Conservation (phyloP, 2,329 filamentous ascomycete species). For the Cytospora piceae region DNA sequence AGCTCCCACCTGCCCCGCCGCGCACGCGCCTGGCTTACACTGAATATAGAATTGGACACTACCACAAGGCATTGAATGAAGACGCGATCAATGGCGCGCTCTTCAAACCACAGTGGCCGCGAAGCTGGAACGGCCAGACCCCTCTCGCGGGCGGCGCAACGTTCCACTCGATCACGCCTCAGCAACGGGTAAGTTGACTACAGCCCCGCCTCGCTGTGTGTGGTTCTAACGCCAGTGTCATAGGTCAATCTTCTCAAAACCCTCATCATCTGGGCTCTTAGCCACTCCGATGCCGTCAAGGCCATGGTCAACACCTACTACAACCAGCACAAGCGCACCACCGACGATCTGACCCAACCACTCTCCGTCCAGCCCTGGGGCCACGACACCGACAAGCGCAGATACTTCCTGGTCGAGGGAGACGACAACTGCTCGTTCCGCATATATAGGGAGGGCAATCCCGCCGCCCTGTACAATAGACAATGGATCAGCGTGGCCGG, state of each 20-base stretch:
- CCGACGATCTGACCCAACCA: slow-evolving; percentile 79
- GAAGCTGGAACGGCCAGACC: slow-evolving; percentile 79
- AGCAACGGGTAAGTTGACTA: slow-evolving; percentile 69
- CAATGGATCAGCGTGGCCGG: slow-evolving; percentile 95
- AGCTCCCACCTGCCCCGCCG: slow-evolving; percentile 5
- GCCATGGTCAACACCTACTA: slow-evolving; percentile 83
- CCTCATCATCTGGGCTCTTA: slow-evolving; percentile 84
- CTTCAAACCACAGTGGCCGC: slow-evolving; percentile 87
- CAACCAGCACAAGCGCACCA: slow-evolving; percentile 78
- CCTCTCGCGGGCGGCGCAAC: slow-evolving; percentile 79
- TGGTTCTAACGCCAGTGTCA: slow-evolving; percentile 30
- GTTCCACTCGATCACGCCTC: slow-evolving; percentile 81
- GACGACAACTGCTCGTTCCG: slow-evolving; percentile 92
- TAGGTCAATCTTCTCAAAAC: slow-evolving; percentile 84
- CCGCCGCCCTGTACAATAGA: slow-evolving; percentile 66
- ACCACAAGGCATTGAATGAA: slow-evolving; percentile 81
- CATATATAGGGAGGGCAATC: slow-evolving; percentile 91
- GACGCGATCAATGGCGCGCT: slow-evolving; percentile 74
- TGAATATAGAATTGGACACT: slow-evolving; percentile 78
- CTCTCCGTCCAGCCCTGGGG: slow-evolving; percentile 82
- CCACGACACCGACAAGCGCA: slow-evolving; percentile 80
- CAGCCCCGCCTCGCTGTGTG: neutral
- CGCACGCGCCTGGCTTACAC: slow-evolving; percentile 20
- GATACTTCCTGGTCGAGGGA: slow-evolving; percentile 93
- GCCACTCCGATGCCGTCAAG: slow-evolving; percentile 83